phyloP scores from a whole-genome alignment of 768 basidiomycete genomes.

The Leccinum obscurum region DNA sequence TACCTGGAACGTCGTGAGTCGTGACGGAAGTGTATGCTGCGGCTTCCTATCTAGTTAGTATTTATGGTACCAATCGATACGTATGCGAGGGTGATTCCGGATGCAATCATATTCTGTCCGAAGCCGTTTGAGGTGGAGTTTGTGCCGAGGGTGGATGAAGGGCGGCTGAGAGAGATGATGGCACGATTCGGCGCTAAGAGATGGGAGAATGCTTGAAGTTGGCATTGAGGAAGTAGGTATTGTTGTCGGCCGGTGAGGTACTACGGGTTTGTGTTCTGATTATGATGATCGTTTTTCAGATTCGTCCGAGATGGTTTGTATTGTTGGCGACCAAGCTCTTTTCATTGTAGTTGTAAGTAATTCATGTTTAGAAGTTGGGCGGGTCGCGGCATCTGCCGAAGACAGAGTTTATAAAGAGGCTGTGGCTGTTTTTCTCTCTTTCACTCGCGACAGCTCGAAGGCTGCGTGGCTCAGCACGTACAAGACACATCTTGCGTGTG shows the following conservation, averaged over 20 bases:
- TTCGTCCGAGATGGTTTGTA: not conserved
- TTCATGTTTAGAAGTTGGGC: too few species aligned
- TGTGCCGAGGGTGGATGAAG: slow-evolving; percentile 40
- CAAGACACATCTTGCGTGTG: slow-evolving; percentile 12
- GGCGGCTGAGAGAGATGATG: slow-evolving; percentile 17
- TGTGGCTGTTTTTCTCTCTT: not conserved
- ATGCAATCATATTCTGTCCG: slow-evolving; percentile 56
- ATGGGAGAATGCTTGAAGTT: not conserved
- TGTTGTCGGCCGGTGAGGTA: not conserved
- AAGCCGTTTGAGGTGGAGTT: slow-evolving; percentile 57
- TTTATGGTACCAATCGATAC: slow-evolving; percentile 43
- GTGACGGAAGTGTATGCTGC: slow-evolving; percentile 23
- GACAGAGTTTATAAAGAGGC: not conserved
- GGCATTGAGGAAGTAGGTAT: not conserved
- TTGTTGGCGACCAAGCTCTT: not conserved
- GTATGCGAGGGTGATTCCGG: slow-evolving; percentile 46
- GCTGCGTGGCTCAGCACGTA: slow-evolving; percentile 32
- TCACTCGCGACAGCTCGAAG: slow-evolving; percentile 27
- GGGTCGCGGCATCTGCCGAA: too few species aligned
- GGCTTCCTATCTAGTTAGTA: slow-evolving; percentile 36
- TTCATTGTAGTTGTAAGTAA: too few species aligned
- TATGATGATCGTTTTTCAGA: not conserved
- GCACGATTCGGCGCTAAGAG: not conserved
- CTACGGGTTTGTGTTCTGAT: not conserved
- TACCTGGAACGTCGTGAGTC: slow-evolving; percentile 24